These are phyloP conservation scores for Pinus albicaulis DNA, from an alignment of 75 land plant species.

Conservation along the genomic window DNA sequence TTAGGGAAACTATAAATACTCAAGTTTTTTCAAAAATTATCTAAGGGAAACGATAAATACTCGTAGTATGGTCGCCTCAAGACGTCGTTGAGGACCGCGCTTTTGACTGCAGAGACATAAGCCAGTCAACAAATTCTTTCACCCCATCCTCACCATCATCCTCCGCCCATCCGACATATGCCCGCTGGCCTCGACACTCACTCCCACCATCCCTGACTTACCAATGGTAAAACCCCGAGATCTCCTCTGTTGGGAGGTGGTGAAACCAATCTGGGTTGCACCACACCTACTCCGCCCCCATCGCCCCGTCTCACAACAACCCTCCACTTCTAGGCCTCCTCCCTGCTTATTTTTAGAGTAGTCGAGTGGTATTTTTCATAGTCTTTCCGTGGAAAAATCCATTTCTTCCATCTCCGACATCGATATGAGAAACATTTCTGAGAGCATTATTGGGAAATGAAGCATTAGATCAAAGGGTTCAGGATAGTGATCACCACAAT, in stretches of 20 bases:
- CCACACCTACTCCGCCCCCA: conserved; percentile 39
- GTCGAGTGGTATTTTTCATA: conserved; percentile 28
- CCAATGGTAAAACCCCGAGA: conserved; percentile 59
- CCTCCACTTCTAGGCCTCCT: conserved; percentile 90
- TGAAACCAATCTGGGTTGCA: conserved; percentile 56
- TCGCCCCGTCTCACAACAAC: conserved; percentile 48
- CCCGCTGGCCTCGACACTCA: conserved; percentile 83
- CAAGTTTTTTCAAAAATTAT: too few relatives aligned
- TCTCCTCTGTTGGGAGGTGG: conserved; percentile 52
- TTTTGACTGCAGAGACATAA: too few relatives aligned
- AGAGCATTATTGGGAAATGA: too few relatives aligned
- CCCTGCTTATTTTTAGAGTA: conserved; percentile 73
- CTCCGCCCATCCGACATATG: conserved; percentile 97
- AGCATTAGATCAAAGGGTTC: too few relatives aligned
- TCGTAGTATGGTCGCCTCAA: too few relatives aligned
- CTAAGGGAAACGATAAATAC: too few relatives aligned
- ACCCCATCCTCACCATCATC: conserved; percentile 99
- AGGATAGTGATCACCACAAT: too few relatives aligned
- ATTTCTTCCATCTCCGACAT: conserved; percentile 15
- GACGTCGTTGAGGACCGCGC: too few relatives aligned
- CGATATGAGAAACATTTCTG: too few relatives aligned
- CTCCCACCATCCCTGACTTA: conserved; percentile 66
- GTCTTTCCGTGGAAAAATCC: conserved; percentile 18
- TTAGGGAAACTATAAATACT: too few relatives aligned
- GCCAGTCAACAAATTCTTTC: too few relatives aligned